Conservation (phyloP, 2,329 filamentous ascomycete genomes). For the Penicillium sp. region DNA sequence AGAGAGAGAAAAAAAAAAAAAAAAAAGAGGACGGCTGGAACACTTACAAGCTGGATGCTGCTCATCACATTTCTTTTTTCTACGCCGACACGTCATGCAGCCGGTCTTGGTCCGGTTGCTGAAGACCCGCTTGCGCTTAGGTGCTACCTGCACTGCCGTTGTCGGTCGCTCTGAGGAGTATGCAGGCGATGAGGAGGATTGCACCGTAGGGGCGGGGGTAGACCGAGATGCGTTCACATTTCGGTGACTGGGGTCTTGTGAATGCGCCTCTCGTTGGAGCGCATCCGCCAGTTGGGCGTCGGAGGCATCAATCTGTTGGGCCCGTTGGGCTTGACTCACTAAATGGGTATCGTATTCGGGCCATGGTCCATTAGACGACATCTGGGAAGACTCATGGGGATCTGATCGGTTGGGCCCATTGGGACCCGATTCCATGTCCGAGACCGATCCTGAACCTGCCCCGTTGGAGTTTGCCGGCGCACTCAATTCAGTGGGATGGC, state of each 20-base stretch:
- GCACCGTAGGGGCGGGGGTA: conserved; percentile 35
- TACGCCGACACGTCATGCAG: conserved; percentile 15
- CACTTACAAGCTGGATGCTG: conserved; percentile 83
- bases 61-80: conserved; percentile 50
- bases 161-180: conserved; percentile 35
- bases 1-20: neutral
- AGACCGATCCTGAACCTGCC: conserved; percentile 17
- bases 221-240: conserved; percentile 36
- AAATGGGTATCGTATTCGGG: conserved; percentile 42
- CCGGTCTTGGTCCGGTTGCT: conserved; percentile 96
- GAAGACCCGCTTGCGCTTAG: conserved; percentile 60
- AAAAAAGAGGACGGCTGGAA: conserved; percentile 3
- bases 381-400: conserved; percentile 30
- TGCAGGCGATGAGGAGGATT: conserved; percentile 34
- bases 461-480: conserved; percentile 24
- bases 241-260: conserved; percentile 34
- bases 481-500: conserved; percentile 35
- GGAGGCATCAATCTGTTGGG: conserved; percentile 45
- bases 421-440: conserved; percentile 20
- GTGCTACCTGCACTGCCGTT: conserved; percentile 39
- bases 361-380: conserved; percentile 35
- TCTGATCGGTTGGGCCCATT: conserved; percentile 27
- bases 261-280: conserved; percentile 51
- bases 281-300: conserved; percentile 54
- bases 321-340: conserved; percentile 49